Conservation (phyloP, 2,329 filamentous ascomycete genomes). For the Neoascochyta sp. region DNA sequence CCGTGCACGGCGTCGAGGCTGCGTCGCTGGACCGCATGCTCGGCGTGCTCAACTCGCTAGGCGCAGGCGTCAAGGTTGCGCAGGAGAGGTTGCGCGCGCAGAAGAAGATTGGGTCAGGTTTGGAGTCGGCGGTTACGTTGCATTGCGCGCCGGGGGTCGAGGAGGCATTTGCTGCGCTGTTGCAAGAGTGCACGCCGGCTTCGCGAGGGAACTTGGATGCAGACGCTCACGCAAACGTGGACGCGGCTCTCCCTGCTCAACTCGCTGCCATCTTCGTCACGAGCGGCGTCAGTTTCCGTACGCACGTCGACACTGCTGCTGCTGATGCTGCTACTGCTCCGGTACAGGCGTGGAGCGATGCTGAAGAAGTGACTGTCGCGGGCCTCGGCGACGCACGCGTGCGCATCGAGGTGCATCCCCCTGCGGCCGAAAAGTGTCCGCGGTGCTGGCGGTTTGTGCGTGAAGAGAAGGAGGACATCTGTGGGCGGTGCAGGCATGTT, state of each 20-base stretch:
- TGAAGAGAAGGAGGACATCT: constrained; percentile 63
- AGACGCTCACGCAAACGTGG: constrained; percentile 2
- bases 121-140: constrained; percentile 67
- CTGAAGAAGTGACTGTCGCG: too few species aligned
- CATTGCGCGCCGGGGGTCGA: constrained; percentile 4
- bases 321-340: too few species aligned
- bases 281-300: constrained; percentile 9
- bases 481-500: constrained; percentile 67
- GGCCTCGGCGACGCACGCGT: too few species aligned
- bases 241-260: constrained; percentile 13
- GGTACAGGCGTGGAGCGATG: too few species aligned
- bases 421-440: constrained; percentile 66
- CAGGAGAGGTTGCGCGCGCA: constrained; percentile 69
- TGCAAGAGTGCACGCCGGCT: constrained; percentile 6
- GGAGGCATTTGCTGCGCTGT: background rate
- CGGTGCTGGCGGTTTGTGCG: constrained; percentile 87
- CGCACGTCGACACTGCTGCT: constrained; percentile 22
- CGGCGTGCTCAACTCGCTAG: constrained; percentile 46
- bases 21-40: constrained; percentile 21
- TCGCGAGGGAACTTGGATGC: constrained; percentile 40
- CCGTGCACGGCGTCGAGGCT: constrained; percentile 5
- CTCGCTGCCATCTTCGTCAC: constrained; percentile 33
- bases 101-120: constrained; percentile 73
- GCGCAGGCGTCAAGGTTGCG: constrained; percentile 67
- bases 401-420: constrained; percentile 44